Conservation (phyloP, 176 grass and related monocot genomes). For the Oryza punctata region DNA sequence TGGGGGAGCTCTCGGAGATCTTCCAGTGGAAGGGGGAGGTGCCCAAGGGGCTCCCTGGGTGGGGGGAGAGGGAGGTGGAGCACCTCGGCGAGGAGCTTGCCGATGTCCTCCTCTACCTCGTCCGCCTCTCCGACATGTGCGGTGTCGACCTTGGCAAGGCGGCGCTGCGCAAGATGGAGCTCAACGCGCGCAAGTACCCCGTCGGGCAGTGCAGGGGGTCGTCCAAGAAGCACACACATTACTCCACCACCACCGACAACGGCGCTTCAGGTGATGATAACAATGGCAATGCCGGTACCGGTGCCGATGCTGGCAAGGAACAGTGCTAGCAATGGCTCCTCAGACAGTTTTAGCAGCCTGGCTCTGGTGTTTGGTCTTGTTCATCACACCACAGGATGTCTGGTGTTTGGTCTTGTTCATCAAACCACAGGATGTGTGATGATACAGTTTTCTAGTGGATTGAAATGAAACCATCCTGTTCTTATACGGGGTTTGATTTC, state of each 20-base stretch:
- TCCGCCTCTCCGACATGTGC: slow-evolving; percentile 78
- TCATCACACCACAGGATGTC: not conserved
- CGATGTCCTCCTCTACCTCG: slow-evolving; percentile 75
- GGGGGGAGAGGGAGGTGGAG: slow-evolving; percentile 69
- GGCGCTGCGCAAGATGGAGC: slow-evolving; percentile 53
- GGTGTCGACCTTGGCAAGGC: slow-evolving; percentile 59
- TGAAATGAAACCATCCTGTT: not conserved
- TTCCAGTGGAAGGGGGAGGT: slow-evolving; percentile 88
- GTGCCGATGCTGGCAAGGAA: not conserved
- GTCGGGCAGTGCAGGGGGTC: slow-evolving; percentile 46
- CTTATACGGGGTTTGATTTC: not conserved
- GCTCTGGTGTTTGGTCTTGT: not conserved
- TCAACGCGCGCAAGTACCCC: slow-evolving; percentile 75
- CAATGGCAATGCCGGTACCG: not conserved
- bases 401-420: too few species aligned
- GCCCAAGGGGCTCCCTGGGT: slow-evolving; percentile 63
- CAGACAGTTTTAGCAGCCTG: not conserved
- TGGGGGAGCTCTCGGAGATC: slow-evolving; percentile 78
- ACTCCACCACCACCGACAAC: not conserved
- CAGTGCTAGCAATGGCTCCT: not conserved
- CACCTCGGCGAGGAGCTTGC: slow-evolving; percentile 80
- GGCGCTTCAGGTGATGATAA: too few species aligned
- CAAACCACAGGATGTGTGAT: not conserved
- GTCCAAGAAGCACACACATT: slow-evolving; percentile 46
- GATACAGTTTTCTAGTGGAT: not conserved